These are phyloP conservation scores for Nicotiana otophora DNA, from an alignment of 257 asterid genomes.

Conservation along the genomic window DNA sequence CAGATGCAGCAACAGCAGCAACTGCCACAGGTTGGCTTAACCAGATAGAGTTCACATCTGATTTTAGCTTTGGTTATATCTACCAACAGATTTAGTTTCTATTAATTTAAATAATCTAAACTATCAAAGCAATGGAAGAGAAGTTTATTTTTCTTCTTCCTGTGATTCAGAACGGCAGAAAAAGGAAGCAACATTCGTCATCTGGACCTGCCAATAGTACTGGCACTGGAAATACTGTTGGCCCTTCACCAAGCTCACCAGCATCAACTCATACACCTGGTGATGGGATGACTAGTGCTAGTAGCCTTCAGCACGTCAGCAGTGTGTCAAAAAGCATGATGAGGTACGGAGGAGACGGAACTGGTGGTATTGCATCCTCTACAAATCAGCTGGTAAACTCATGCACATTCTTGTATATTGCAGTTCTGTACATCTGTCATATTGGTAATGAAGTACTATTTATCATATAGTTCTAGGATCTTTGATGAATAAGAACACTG, in stretches of 20 bases:
- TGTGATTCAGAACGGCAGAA: constrained; percentile 61
- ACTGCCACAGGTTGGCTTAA: constrained; percentile 35
- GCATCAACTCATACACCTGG: constrained; percentile 96
- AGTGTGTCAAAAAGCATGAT: constrained; percentile 68
- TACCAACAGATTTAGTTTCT: neutral
- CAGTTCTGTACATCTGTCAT: neutral
- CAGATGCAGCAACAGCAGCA: constrained; percentile 38
- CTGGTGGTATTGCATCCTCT: constrained; percentile 89
- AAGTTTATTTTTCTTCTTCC: constrained; percentile 5
- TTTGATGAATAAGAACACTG: neutral
- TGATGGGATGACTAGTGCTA: constrained; percentile 76
- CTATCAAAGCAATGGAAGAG: neutral
- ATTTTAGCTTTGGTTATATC: neutral
- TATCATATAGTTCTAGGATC: neutral
- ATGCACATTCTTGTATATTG: neutral
- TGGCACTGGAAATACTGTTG: constrained; percentile 73
- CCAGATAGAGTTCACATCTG: neutral
- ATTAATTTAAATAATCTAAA: neutral
- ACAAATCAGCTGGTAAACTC: constrained; percentile 77
- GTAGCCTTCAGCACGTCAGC: constrained; percentile 72
- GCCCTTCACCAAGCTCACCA: constrained; percentile 82
- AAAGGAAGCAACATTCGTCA: constrained; percentile 87
- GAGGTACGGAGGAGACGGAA: constrained; percentile 79
- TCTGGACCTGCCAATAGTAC: constrained; percentile 90
- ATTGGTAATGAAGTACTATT: neutral